Conservation (phyloP, 352 stramenopile species). For the Hyaloperonospora brassicae region DNA sequence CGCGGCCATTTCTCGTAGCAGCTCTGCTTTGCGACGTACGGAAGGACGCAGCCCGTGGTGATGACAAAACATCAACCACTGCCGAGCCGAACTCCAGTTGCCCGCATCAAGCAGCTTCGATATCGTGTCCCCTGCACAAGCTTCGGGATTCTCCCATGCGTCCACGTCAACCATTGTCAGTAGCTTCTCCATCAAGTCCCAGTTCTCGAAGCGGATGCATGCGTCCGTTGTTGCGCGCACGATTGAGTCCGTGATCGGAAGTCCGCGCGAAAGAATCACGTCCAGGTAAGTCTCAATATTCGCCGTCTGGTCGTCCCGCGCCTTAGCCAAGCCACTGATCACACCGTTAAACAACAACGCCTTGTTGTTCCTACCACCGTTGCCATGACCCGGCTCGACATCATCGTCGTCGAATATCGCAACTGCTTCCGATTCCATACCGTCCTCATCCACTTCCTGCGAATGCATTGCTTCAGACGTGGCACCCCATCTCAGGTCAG, state of each 20-base stretch:
- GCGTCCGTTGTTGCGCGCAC: slow-evolving; percentile 64
- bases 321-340: slow-evolving; percentile 75
- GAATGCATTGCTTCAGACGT: slow-evolving; percentile 20
- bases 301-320: slow-evolving; percentile 53
- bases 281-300: slow-evolving; percentile 57
- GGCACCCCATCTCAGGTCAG: slow-evolving; percentile 31
- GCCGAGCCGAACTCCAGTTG: slow-evolving; percentile 39
- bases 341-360: slow-evolving; percentile 67
- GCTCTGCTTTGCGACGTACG: slow-evolving; percentile 58
- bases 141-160: slow-evolving; percentile 42
- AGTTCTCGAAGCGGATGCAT: slow-evolving; percentile 60
- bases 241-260: slow-evolving; percentile 68
- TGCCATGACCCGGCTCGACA: slow-evolving; percentile 3
- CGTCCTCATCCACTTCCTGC: slow-evolving; percentile 25
- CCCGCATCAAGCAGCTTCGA: slow-evolving; percentile 68
- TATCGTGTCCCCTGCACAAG: slow-evolving; percentile 64
- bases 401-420: slow-evolving; percentile 24
- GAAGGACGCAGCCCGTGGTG: slow-evolving; percentile 41
- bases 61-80: slow-evolving; percentile 53
- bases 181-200: slow-evolving; percentile 41
- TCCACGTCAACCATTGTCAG: slow-evolving; percentile 41
- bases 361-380: slow-evolving; percentile 22
- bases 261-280: slow-evolving; percentile 37
- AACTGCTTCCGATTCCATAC: slow-evolving; percentile 22
- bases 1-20: slow-evolving; percentile 33